phyloP scores from a whole-genome alignment of 257 asterid genomes.

The Anisodus tanguticus region DNA sequence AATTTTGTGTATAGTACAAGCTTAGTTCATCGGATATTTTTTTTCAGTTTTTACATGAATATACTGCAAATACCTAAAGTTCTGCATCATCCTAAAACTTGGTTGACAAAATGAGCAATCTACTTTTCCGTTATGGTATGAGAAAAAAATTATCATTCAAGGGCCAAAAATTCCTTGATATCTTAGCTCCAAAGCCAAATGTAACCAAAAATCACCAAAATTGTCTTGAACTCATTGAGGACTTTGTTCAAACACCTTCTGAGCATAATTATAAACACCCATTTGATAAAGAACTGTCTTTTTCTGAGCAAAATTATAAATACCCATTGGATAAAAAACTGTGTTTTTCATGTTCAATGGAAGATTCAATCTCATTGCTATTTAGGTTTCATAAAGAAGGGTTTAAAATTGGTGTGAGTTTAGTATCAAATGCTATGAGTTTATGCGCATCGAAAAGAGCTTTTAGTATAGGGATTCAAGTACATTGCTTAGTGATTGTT shows the following conservation, averaged over 20 bases:
- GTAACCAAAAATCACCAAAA: constrained; percentile 22
- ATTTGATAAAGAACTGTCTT: background rate
- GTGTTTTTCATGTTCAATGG: background rate
- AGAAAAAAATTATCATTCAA: background rate
- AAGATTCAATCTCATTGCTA: constrained; percentile 32
- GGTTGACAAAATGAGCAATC: background rate
- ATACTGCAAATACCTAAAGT: background rate
- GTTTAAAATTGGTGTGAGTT: constrained; percentile 28
- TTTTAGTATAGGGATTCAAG: constrained; percentile 37
- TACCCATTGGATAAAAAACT: background rate
- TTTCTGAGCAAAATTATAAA: background rate
- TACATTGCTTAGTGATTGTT: constrained; percentile 40
- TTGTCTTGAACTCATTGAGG: constrained; percentile 42
- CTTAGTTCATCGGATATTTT: too few relatives aligned
- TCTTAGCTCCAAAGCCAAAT: constrained; percentile 40
- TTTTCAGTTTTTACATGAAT: too few relatives aligned
- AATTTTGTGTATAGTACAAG: too few relatives aligned
- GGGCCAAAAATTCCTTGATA: constrained; percentile 32
- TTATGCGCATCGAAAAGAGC: constrained; percentile 35
- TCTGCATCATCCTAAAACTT: background rate
- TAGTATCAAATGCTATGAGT: constrained; percentile 43
- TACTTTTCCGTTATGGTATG: background rate
- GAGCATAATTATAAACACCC: constrained; percentile 27
- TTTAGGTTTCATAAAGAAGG: constrained; percentile 37
- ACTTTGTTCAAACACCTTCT: constrained; percentile 37